Evolutionary conservation across 1,284 basidiomycete genomes (phyloP), one percentile per base, ranked within the genome.

Genomic region (Uromyces viciae-fabae): DNA sequence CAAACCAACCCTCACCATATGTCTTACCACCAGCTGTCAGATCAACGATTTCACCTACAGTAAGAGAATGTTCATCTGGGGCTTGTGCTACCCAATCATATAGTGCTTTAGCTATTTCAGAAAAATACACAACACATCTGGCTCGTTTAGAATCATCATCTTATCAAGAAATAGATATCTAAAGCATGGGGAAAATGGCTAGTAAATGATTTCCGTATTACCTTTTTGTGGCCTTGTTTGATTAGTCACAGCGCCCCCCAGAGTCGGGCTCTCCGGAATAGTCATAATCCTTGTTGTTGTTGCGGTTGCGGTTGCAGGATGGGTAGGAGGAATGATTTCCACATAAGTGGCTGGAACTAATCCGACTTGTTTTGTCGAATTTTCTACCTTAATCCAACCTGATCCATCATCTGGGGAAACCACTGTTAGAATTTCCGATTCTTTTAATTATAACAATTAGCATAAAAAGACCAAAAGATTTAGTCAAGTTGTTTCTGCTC

Each of bases 341-440:
- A 94, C 85, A 87, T 94, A 94, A 14, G 91, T 90, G 15, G 91
- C 92, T 22, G 93, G 93, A 22, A 94, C 90, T 46, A 94, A 89
- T 1, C 92, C 92, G 83, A 89, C 89, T 68, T 88, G 88, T 66
- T 90, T 90, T 33, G 87, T 86, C 46, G 85, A 83, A 83, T 91
- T 89, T 28, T 87, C 85, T 8, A 93, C 91, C 85, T 93, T 94
- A n/a, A 92, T 89, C 93, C 93, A 94, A 3, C 93, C 93, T 17
- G 92, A 92, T 5, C 91, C 92, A 84, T 94, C 93, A 83, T 94
- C 92, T 79, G 90, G 88, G 83, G 93, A 92, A 1, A 92, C 83
- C 33, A 94, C 87, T 82, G 87, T 87, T 19, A 94, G 91, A 0
- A 83, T 85, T 49, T 86, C 84, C 43, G 90, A 91, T 86, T 92